Conservation (phyloP, 768 basidiomycete species). For the Naematelia encephala region DNA sequence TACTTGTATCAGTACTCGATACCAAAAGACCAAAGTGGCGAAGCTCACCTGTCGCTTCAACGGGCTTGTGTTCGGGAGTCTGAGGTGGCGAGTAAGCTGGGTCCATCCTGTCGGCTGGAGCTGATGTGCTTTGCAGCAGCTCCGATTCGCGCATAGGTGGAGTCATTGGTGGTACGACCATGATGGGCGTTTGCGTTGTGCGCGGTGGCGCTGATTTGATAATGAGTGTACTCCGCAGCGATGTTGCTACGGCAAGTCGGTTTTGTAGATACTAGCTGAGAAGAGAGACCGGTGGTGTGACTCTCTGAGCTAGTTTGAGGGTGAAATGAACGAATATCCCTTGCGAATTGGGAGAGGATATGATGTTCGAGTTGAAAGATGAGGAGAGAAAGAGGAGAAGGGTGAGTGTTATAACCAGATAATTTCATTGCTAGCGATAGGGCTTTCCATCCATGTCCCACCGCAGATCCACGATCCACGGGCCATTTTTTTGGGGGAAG, state of each 20-base stretch:
- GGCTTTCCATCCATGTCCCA: constrained; percentile 2
- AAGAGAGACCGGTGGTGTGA: not conserved
- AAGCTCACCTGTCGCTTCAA: constrained; percentile 21
- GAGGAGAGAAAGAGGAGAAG: not conserved
- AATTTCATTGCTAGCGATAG: no score
- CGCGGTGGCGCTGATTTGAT: not conserved
- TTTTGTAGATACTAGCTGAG: not conserved
- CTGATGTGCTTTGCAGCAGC: not conserved
- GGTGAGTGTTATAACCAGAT: not conserved
- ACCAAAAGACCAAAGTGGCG: not conserved
- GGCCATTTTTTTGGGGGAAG: not conserved
- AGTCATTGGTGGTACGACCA: constrained; percentile 3
- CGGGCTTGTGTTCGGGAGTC: constrained; percentile 28
- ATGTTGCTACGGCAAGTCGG: not conserved
- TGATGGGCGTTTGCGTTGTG: not conserved
- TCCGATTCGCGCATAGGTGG: constrained; percentile 1
- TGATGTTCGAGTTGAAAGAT: not conserved
- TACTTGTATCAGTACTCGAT: constrained; percentile 10
- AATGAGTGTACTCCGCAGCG: not conserved
- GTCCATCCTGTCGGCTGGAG: constrained; percentile 34
- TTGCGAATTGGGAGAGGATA: not conserved
- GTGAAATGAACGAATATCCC: no score
- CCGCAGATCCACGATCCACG: not conserved
- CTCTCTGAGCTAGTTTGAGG: no score
- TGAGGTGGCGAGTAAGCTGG: constrained; percentile 44